Evolutionary conservation across 148 eudicot genomes (phyloP), one percentile per base, ranked within the genome.

Genomic region (Heliamphora exappendiculata): DNA sequence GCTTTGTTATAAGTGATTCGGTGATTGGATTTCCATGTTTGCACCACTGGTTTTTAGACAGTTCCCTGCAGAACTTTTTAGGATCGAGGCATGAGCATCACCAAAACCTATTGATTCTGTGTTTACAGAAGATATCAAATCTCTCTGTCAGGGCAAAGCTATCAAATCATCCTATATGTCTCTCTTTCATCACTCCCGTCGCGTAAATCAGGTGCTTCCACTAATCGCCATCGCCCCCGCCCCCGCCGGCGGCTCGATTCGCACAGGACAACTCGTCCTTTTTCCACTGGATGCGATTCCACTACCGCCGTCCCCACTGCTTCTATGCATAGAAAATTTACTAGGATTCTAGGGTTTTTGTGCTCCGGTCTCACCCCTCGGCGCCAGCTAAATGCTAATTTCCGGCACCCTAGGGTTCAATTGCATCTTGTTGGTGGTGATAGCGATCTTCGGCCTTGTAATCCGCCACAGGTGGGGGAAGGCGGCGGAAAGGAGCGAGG

Each of bases 341-440:
- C 22, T 53, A 17, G 67, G 67, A 29, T 62, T 62, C 39, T 62
- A 62, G 67, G 67, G 67, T 62, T 62, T 62, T 39, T 62, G 39
- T 62, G 37, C 36, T 62, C 67, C 26, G 67, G 67, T 12, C 67
- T 29, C 37, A 62, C n/a, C 31, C 67, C 67, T 62, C 67, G 67
- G 67, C 67, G 6, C 67, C 20, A 20, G 67, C 31, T 84, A 84
- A 81, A 84, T 84, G 87, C 84, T 79, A 44, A 33, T 83, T 67
- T 63, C 83, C 74, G 83, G 78, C 64, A 81, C 80, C 79, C 79
- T 86, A 86, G 89, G 89, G 85, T 84, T 86, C 72, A 83, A 44
- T 65, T 76, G 36, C 33, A 77, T 45, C 80, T 20, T 83, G 14
- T 37, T n/a, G n/a, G n/a, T 71, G 37, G 76, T 77, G 12, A 80